Evolutionary conservation across 2,329 filamentous ascomycete species (phyloP).

Genomic region (Ceratocystis cubensis): DNA sequence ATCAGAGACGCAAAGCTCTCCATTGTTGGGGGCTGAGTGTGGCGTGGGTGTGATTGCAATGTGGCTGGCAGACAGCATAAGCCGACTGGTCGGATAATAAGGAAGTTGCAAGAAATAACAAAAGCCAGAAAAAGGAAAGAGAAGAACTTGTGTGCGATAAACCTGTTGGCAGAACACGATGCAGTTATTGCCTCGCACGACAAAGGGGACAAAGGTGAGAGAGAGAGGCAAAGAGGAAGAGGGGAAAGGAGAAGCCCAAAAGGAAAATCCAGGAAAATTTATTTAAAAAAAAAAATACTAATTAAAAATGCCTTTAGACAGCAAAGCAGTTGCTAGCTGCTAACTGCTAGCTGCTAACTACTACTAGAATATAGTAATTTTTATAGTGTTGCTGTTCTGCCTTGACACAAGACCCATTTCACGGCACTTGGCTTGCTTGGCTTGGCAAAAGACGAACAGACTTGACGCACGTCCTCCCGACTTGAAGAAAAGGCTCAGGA

Average conservation of each 20-base stretch:
- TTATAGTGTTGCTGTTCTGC: neutral
- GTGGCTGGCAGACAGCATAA: neutral
- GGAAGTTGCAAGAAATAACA: neutral
- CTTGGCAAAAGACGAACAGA: neutral
- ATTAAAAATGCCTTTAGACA: no score
- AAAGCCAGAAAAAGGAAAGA: neutral
- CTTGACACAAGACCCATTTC: neutral
- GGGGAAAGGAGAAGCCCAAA: neutral
- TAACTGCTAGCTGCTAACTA: no score
- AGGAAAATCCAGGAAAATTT: neutral
- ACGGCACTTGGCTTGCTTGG: neutral
- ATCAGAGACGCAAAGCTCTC: constrained; percentile 11
- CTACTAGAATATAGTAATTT: no score
- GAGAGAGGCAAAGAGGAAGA: no score
- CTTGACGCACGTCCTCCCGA: constrained; percentile 1
- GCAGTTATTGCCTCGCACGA: no score
- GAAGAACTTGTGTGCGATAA: no score
- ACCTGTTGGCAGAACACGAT: no score
- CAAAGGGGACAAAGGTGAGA: no score
- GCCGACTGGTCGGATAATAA: neutral
- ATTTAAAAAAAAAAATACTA: constrained; percentile 1
- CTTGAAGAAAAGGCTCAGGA: neutral
- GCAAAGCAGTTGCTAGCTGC: no score
- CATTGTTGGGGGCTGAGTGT: constrained; percentile 1
- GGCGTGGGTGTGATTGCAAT: neutral